Evolutionary conservation across 1,284 basidiomycete species (phyloP), one percentile per base, ranked within the genome.

Genomic region (Waitea zeae): DNA sequence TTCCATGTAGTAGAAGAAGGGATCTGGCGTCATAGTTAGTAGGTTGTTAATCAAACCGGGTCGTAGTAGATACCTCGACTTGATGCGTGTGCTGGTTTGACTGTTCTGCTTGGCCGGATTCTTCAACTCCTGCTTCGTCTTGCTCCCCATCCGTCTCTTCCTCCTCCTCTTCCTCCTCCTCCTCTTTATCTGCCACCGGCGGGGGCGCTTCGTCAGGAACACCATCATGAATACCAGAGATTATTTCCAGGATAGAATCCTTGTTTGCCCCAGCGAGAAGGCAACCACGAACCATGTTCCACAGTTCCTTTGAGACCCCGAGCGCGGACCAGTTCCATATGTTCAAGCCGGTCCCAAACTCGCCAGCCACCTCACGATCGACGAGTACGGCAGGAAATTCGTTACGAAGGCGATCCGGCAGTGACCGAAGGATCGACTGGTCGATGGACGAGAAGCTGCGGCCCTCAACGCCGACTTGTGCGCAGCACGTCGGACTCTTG

Each of bases 291-390:
- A 75, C 72, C 52, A 81, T 61, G 44, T 76, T 74, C 77, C 76
- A 80, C 30, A 81, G 50, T 15, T 64, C 57, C 35, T 60, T 59
- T 3, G 71, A 75, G 9, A 80, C 74, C 1, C 77, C 77, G 46
- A 73, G 56, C 1, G 70, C 67, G 36, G 67, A 64, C 77, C 77
- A 80, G 45, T 67, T 73, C 78, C 77, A 81, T 3, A 74, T 60
- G 36, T 67, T 61, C 1, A 59, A 40, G 2, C 64, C 67, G 29
- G 56, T 61, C 0, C 75, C 75, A 9, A 67, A 54, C 45, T 77
- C 71, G n/a, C n/a, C n/a, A n/a, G n/a, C n/a, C 0, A 54, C 51
- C 29, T 64, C 61, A 4, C 60, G 58, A 36, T 65, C 61, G 28
- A 76, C 46, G 4, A 80, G 46, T 4, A 57, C 59, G 0, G 71